Conservation (phyloP, 2,329 filamentous ascomycete genomes). For the Colletotrichum eremochloae region DNA sequence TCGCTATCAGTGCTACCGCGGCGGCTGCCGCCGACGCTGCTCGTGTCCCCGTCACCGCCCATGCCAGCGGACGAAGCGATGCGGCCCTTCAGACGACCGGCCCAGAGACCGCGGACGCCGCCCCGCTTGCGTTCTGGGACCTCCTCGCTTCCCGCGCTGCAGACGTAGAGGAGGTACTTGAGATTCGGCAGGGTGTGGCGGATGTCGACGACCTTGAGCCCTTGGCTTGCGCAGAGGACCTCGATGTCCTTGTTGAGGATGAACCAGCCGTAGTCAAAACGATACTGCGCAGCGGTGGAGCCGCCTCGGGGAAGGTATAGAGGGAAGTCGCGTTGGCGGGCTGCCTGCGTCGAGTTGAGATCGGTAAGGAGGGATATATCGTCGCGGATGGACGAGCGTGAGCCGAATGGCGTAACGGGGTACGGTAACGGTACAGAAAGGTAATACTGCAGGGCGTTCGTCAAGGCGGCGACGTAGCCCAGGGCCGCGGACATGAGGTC, state of each 20-base stretch:
- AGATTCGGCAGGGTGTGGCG: slow-evolving; percentile 93
- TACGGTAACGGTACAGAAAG: slow-evolving; percentile 85
- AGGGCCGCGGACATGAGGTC: slow-evolving; percentile 84
- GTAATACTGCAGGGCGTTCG: slow-evolving; percentile 85
- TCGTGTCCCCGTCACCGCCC: slow-evolving; percentile 54
- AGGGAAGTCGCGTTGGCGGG: slow-evolving; percentile 79
- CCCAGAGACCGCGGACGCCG: slow-evolving; percentile 71
- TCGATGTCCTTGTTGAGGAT: slow-evolving; percentile 98
- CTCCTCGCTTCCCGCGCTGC: slow-evolving; percentile 80
- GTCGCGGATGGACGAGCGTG: slow-evolving; percentile 81
- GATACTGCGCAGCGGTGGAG: slow-evolving; percentile 80
- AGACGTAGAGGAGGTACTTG: slow-evolving; percentile 91
- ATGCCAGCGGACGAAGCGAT: slow-evolving; percentile 30
- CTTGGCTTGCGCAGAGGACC: slow-evolving; percentile 72
- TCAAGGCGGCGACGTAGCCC: slow-evolving; percentile 82
- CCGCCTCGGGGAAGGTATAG: slow-evolving; percentile 75
- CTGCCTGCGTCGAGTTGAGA: slow-evolving; percentile 43
- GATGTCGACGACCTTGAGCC: slow-evolving; percentile 87
- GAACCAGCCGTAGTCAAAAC: slow-evolving; percentile 97
- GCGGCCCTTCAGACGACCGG: slow-evolving; percentile 59
- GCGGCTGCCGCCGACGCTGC: slow-evolving; percentile 56
- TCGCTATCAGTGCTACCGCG: slow-evolving; percentile 62
- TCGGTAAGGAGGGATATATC: slow-evolving; percentile 72
- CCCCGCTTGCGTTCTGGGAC: slow-evolving; percentile 72
- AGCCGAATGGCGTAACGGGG: slow-evolving; percentile 78